These are phyloP conservation scores for Nepenthes gracilis DNA, from an alignment of 148 eudicot genomes.

Conservation along the genomic window DNA sequence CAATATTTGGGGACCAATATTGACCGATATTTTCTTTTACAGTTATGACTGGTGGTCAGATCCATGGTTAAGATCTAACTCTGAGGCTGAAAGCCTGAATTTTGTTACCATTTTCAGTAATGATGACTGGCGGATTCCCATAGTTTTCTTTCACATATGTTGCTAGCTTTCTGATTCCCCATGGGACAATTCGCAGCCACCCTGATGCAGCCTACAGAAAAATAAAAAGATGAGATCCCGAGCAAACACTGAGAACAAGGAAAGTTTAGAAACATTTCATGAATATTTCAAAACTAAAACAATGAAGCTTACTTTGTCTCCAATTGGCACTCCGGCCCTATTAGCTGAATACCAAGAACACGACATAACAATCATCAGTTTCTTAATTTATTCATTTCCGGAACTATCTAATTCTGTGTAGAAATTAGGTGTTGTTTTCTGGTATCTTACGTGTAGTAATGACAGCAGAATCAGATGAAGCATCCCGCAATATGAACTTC, in stretches of 20 bases:
- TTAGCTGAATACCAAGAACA: conserved; percentile 34
- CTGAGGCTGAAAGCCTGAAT: neutral
- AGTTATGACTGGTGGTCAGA: neutral
- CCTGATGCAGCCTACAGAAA: conserved; percentile 65
- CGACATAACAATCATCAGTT: conserved; percentile 1
- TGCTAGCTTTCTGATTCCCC: conserved; percentile 70
- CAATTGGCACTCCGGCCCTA: conserved; percentile 64
- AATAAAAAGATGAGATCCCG: neutral
- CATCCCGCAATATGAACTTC: conserved; percentile 65
- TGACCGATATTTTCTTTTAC: too few relatives aligned
- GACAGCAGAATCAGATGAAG: conserved; percentile 58
- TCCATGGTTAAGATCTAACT: neutral
- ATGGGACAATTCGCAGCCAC: conserved; percentile 88
- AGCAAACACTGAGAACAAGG: too few relatives aligned
- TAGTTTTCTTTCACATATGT: conserved; percentile 53
- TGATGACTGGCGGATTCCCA: conserved; percentile 56
- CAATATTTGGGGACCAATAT: too few relatives aligned
- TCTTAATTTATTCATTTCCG: too few relatives aligned
- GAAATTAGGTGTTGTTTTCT: neutral
- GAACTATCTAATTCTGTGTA: too few relatives aligned
- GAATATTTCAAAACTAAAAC: too few relatives aligned
- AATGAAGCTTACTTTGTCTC: conserved; percentile 43
- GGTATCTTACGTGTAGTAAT: conserved; percentile 62
- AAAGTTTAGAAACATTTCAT: too few relatives aligned
- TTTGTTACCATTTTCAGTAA: conserved; percentile 76